These are phyloP conservation scores for Pelargonium cotyledonis DNA, from an alignment of 441 rosid genomes.

Conservation along the genomic window DNA sequence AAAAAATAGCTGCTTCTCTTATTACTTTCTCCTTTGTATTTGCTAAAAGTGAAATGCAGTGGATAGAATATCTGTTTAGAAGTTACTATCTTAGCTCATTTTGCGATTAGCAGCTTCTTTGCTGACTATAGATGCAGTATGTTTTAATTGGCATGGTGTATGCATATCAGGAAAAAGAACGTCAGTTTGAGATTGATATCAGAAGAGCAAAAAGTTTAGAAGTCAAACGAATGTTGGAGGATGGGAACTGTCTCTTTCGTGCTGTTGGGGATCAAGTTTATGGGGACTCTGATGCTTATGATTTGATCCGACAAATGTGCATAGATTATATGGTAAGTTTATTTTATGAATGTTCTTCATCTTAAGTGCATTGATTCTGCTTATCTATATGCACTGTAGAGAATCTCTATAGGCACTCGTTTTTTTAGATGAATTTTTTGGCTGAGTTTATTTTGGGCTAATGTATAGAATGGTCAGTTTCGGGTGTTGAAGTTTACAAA, in stretches of 20 bases:
- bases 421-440: background rate
- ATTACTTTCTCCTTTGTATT: too few relatives aligned
- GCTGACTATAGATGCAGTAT: background rate
- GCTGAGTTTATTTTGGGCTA: background rate
- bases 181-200: slow-evolving; percentile 78
- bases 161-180: slow-evolving; percentile 73
- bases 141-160: slow-evolving; percentile 9
- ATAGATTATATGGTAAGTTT: slow-evolving; percentile 82
- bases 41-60: background rate
- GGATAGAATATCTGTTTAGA: background rate
- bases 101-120: background rate
- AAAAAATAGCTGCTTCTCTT: too few relatives aligned
- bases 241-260: slow-evolving; percentile 96
- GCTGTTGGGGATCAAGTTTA: slow-evolving; percentile 98
- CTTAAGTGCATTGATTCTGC: background rate
- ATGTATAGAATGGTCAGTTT: too few relatives aligned
- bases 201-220: slow-evolving; percentile 68
- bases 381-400: background rate
- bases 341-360: slow-evolving; percentile 2
- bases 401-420: background rate
- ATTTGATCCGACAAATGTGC: slow-evolving; percentile 80
- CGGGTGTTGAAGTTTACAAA: too few relatives aligned
- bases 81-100: background rate
- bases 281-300: slow-evolving; percentile 81
- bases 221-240: slow-evolving; percentile 89